Base-by-base conservation (phyloP, 2,329 filamentous ascomycete genomes). In the Fonsecaea nubica region DNA sequence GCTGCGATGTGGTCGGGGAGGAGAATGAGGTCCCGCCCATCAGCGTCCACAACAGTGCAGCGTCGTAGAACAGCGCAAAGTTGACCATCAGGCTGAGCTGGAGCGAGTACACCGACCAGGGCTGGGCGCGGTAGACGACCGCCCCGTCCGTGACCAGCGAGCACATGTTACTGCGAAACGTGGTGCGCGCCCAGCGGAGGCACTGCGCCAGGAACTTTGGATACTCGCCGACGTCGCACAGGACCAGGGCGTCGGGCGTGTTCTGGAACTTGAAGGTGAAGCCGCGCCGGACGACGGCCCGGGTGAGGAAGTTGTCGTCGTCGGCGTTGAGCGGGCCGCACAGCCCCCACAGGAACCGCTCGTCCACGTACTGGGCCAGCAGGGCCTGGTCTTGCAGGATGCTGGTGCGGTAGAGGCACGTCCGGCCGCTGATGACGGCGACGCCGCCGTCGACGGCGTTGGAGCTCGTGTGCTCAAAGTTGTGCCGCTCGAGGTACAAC, bases 291-390 rank as follows among this genome's bases (percentile, higher is more conserved):
- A 86, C 80, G 5, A 83, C 78, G 67, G 81, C 86, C 10, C 87
- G 79, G 0, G 87, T 89, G 40, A 86, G 77, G 71, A 83, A 89
- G 74, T 89, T 89, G 77, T 90, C 87, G 65, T 89, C 87, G 67
- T 89, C 87, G 0, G 80, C 78, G 21, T 83, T 81, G 1, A 88
- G 74, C 0, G 83, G 83, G 0, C 80, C 80, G 0, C 82, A 76
- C 0, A 74, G 54, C 0, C 78, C 77, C 30, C 83, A 81, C 64
- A 83, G 80, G 77, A 85, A 87, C 8, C 62, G 76, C 71, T 89
- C 87, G 57, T 83, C 78, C 1, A 76, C 74, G 73, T 84, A 89
- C 0, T 69, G 73, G 0, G 72, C 21, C 4, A 81, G 74, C 69
- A 87, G 86, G 0, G 77, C 73, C 0, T 71, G 35, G n/a, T 79